Evolutionary conservation across 2,329 filamentous ascomycete species (phyloP), one percentile per base, ranked within the genome.

Genomic region (Aspergillus sp.): DNA sequence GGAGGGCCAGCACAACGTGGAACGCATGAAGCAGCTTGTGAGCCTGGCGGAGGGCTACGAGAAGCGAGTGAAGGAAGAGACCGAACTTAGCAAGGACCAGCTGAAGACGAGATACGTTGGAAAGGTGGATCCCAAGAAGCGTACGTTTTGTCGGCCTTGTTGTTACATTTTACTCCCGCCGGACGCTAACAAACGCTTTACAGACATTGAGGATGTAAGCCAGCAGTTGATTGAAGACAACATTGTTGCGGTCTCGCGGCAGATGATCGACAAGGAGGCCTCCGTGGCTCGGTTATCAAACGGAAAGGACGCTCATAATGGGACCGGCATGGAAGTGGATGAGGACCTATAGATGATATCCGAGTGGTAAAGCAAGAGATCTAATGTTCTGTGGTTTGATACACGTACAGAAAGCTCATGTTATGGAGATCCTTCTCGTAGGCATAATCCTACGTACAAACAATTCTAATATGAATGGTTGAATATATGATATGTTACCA

Each of bases 261-360:
- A 97, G 75, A 97, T 99, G 93, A 97, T 99, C 67, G 94, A 97
- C 78, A 97, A 97, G 78, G 94, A 99, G 74, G 94, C 94, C 3
- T 94, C 91, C 4, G 89, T 96, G 74, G 90, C 93, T 17, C 87
- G 74, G 81, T 88, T 54, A 69, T 72, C 73, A 51, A 72, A 58
- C 48, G 66, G 56, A 47, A 71, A 64, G 63, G 72, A 72, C 13
- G 67, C 77, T 34, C 79, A 86, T 42, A 71, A 70, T 45, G 73
- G 72, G 45, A 70, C 78, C 42, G 64, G 58, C 52, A 90, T 91
- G 87, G 88, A 90, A 13, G 80, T 85, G 43, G 88, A 91, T 63
- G 85, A 88, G 60, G 76, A 80, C 50, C 67, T 78, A 64, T 78
- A 68, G 61, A 68, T 48, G 54, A 55, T 49, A 49, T 58, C 56